These are phyloP conservation scores for Amaranthus tricolor DNA, from an alignment of 179 eudicot species.

Conservation along the genomic window DNA sequence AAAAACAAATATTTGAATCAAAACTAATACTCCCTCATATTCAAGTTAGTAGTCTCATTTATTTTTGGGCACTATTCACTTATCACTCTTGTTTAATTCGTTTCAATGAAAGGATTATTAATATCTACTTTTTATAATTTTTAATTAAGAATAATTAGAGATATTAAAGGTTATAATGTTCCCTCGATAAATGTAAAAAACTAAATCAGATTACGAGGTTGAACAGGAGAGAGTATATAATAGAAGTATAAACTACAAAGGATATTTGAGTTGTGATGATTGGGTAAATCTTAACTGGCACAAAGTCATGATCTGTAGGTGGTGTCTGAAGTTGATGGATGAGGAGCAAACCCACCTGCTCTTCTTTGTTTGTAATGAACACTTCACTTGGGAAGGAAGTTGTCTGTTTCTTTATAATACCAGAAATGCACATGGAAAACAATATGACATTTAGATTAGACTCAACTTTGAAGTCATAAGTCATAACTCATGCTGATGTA, in stretches of 20 bases:
- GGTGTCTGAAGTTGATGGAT: constrained; percentile 19
- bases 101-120: no score
- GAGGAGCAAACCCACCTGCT: constrained; percentile 28
- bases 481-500: no score
- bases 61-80: no score
- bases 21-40: no score
- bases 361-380: constrained; percentile 28
- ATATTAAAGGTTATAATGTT: constrained; percentile 4
- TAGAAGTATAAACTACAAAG: background rate
- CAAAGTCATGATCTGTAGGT: constrained; percentile 21
- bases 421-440: constrained; percentile 31
- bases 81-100: no score
- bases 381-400: constrained; percentile 33
- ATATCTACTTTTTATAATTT: no score
- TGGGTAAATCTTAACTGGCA: constrained; percentile 28
- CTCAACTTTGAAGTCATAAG: constrained; percentile 12
- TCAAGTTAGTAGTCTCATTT: no score
- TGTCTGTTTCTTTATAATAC: constrained; percentile 38
- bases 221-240: no score
- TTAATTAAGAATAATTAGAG: no score
- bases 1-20: no score
- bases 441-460: constrained; percentile 16
- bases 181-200: no score
- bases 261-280: constrained; percentile 11
- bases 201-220: no score